phyloP scores from a whole-genome alignment of 495 filamentous ascomycete species.

The Penicillium psychrofluorescens region DNA sequence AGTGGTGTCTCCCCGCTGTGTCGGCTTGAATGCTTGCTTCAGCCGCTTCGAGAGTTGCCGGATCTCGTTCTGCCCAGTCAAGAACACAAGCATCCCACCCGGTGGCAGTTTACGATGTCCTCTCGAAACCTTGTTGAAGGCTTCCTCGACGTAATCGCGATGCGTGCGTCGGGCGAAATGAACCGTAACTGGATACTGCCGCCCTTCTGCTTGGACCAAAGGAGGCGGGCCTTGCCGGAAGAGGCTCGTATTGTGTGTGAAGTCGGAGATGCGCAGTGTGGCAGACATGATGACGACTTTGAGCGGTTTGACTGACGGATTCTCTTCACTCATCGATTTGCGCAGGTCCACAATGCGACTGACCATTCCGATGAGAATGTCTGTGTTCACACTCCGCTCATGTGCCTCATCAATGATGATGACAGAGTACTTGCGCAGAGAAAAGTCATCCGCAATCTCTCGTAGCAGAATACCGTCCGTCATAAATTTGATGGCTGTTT shows the following conservation, averaged over 20 bases:
- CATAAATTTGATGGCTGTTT: constrained; percentile 98
- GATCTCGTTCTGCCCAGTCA: constrained; percentile 94
- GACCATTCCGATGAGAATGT: constrained; percentile 93
- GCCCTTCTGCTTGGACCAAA: constrained; percentile 84
- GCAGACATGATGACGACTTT: constrained; percentile 99
- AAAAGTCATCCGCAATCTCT: constrained; percentile 85
- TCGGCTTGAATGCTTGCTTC: constrained; percentile 61
- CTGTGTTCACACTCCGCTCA: constrained; percentile 94
- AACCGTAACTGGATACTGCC: constrained; percentile 81
- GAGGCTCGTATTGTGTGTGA: constrained; percentile 72
- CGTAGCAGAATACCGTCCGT: constrained; percentile 94
- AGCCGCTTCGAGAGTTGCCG: constrained; percentile 66
- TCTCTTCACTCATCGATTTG: constrained; percentile 53
- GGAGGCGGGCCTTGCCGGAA: constrained; percentile 74
- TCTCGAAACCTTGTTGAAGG: constrained; percentile 77
- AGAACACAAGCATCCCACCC: constrained; percentile 89
- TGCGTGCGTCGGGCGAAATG: constrained; percentile 83
- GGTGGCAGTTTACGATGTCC: constrained; percentile 88
- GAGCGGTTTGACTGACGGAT: constrained; percentile 61
- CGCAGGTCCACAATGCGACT: constrained; percentile 82
- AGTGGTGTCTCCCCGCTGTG: constrained; percentile 41
- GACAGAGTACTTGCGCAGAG: constrained; percentile 85
- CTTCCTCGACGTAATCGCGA: constrained; percentile 83
- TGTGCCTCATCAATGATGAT: constrained; percentile 97
- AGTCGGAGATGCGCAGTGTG: constrained; percentile 83